A percentile compares a stretch with the other conserved stretches of the same genome.
phyloP scores from a whole-genome alignment of 1,284 basidiomycete genomes.

The Amylostereum chailletii region DNA sequence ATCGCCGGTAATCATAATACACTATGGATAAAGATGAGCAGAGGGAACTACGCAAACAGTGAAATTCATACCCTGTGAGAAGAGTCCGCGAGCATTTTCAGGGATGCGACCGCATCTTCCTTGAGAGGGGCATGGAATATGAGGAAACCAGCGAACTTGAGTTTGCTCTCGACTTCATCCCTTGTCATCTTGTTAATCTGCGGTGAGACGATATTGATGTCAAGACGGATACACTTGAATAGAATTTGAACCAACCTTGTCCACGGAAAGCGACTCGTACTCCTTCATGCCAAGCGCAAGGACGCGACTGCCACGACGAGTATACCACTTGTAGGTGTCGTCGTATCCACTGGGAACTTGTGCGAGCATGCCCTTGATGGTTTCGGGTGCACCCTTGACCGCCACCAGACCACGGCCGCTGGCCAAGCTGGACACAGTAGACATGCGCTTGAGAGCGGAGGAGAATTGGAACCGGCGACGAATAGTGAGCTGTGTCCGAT shows the following conservation, averaged over 20 bases:
- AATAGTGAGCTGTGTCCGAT: constrained; percentile 61
- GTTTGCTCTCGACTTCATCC: constrained; percentile 68
- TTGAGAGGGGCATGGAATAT: constrained; percentile 97
- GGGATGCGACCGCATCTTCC: constrained; percentile 78
- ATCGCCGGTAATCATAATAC: constrained; percentile 97
- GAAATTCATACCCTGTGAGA: constrained; percentile 74
- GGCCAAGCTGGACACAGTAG: constrained; percentile 73
- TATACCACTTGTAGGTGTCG: constrained; percentile 90
- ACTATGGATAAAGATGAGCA: constrained; percentile 35
- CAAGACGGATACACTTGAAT: neutral
- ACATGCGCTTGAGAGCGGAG: constrained; percentile 93
- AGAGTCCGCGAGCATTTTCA: constrained; percentile 90
- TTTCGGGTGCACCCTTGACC: constrained; percentile 94
- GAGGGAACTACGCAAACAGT: neutral
- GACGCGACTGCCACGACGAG: constrained; percentile 84
- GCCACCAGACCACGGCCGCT: constrained; percentile 52
- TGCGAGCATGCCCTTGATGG: constrained; percentile 80
- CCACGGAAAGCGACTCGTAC: constrained; percentile 55
- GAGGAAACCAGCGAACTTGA: constrained; percentile 85
- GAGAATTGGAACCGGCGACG: constrained; percentile 93
- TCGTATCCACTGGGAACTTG: constrained; percentile 76
- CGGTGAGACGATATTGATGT: constrained; percentile 1
- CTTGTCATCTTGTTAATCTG: constrained; percentile 82
- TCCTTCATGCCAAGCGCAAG: constrained; percentile 84
- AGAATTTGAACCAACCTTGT: constrained; percentile 41